Evolutionary conservation across 1,139 yeast genomes (phyloP).

Genomic region (Debaryomyces coudertii): DNA sequence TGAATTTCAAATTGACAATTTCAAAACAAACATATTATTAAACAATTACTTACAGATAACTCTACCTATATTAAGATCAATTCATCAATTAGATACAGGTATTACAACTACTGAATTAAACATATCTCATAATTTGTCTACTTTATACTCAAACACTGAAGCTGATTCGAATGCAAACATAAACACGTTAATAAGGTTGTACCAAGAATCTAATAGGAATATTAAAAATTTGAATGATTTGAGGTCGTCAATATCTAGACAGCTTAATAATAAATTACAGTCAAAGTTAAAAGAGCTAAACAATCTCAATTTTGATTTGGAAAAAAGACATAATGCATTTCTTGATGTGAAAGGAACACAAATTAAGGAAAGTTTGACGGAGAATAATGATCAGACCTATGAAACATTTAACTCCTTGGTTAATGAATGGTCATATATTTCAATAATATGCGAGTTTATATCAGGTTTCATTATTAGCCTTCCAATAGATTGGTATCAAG

Average conservation of each 20-base stretch:
- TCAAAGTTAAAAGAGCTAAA: constrained; percentile 21
- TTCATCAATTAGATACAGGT: constrained; percentile 33
- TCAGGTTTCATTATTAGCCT: constrained; percentile 35
- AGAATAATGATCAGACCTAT: not conserved
- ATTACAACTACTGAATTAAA: constrained; percentile 34
- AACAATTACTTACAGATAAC: constrained; percentile 29
- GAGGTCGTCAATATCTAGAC: constrained; percentile 8
- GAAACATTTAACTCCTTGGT: constrained; percentile 17
- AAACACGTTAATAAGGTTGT: constrained; percentile 21
- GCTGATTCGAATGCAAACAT: constrained; percentile 19
- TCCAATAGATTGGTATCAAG: constrained; percentile 43
- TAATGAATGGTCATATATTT: constrained; percentile 28
- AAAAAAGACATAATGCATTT: constrained; percentile 14
- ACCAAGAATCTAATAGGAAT: constrained; percentile 15
- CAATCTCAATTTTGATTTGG: constrained; percentile 20
- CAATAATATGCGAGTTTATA: constrained; percentile 32
- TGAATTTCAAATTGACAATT: constrained; percentile 22
- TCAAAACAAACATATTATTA: constrained; percentile 31
- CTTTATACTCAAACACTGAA: constrained; percentile 20
- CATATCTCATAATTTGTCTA: constrained; percentile 29
- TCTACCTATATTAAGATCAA: constrained; percentile 36
- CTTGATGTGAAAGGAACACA: constrained; percentile 11
- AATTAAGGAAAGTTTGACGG: constrained; percentile 5
- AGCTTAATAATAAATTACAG: constrained; percentile 14
- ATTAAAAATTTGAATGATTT: constrained; percentile 11